Percentiles rank a stretch among this genome's conserved stretches.
Conservation (phyloP, 305 asterid species). For the Fraxinus angustifolia region DNA sequence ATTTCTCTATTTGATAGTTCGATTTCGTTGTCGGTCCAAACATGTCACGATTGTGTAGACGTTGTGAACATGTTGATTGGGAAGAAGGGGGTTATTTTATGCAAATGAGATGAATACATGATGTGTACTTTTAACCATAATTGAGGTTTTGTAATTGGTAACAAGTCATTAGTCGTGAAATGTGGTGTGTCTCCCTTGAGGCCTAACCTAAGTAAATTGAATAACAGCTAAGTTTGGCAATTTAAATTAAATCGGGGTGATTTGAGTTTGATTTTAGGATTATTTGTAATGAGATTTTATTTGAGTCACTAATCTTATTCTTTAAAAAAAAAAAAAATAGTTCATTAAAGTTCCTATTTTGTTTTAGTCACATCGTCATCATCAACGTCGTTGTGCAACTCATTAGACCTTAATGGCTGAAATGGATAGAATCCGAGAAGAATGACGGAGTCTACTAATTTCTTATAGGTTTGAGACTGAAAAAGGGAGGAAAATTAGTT, state of each 20-base stretch:
- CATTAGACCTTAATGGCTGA: neutral
- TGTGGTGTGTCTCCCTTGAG: neutral
- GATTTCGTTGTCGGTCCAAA: neutral
- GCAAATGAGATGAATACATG: neutral
- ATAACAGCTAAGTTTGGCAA: neutral
- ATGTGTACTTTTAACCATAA: neutral
- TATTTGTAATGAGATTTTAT: too few species aligned
- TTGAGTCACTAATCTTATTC: too few species aligned
- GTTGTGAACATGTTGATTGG: neutral
- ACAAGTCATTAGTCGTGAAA: neutral
- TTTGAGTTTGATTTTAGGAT: too few species aligned
- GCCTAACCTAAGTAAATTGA: neutral
- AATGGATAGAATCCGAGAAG: neutral
- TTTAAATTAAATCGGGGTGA: neutral
- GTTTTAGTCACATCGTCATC: neutral
- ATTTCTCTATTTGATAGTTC: too few species aligned
- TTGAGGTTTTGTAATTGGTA: neutral
- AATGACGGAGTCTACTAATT: neutral
- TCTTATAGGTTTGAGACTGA: neutral
- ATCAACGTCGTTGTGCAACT: neutral
- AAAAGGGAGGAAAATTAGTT: neutral
- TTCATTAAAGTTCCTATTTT: too few species aligned
- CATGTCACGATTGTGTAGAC: neutral
- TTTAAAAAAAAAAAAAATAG: too few species aligned
- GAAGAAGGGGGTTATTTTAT: neutral